Evolutionary conservation across 441 rosid genomes (phyloP), one percentile per base, ranked within the genome.

Genomic region (Biscutella laevigata): DNA sequence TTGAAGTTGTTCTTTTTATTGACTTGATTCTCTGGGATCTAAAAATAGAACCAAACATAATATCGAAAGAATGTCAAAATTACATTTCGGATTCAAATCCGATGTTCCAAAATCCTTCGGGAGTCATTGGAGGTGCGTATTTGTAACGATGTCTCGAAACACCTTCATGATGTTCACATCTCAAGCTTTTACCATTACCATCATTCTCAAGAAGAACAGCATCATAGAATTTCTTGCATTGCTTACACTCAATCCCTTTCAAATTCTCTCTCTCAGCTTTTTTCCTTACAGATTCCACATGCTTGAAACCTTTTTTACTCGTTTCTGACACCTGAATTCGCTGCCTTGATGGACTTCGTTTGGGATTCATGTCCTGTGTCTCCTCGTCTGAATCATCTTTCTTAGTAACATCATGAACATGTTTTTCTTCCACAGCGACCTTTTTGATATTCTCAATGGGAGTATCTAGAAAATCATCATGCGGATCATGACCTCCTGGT

Each of bases 21-120:
- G 7, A 19, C 4, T 47, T 47, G 16, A 30, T 17, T 29, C 30
- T 7, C 13, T 34, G 32, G 19, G 37, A 32, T 30, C 28, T 26
- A 7, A 11, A 32, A 7, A 11, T 4, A 1, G 56, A 54, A 46
- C 10, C 8, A 46, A 30, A 42, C 25, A 61, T 52, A n/a, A 12
- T 3, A 2, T 37, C 11, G 5, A 27, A 50, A 27, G 42, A 49
- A 39, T 58, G 46, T 27, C 10, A 58, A 45, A 33, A 61, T 73
- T 78, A 90, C 77, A 79, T 81, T 70, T 91, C 96, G 38, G 96
- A 84, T 64, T 91, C 94, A 67, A 91, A 91, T 22, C 98, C 95
- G 46, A 90, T 86, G 61, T 90, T 84, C 96, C 96, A 87, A 72
- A 90, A 90, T 26, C 95, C 98, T 59, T 87, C 98, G 14, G 96